phyloP scores from a whole-genome alignment of 345 rosid species.

The Citrus mangshanensis region DNA sequence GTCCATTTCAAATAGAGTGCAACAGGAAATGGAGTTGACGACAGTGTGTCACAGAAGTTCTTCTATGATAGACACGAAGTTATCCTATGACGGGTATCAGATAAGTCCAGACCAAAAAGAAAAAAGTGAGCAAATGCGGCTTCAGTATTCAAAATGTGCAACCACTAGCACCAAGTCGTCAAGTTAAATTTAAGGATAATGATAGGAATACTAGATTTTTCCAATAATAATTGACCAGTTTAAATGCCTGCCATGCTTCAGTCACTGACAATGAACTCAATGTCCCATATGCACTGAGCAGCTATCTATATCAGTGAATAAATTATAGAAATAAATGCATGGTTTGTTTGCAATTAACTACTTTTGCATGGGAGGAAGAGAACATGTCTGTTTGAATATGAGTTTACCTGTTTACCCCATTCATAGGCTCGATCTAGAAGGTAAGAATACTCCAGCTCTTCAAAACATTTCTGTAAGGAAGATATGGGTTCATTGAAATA shows the following conservation, averaged over 20 bases:
- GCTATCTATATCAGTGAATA: not conserved
- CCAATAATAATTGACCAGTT: too few species aligned
- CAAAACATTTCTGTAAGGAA: conserved; percentile 34
- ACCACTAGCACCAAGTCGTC: too few species aligned
- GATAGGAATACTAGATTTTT: too few species aligned
- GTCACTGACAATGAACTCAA: not conserved
- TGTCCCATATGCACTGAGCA: too few species aligned
- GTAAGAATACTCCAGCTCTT: conserved; percentile 31
- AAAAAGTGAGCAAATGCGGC: not conserved
- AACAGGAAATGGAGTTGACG: not conserved
- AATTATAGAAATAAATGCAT: not conserved
- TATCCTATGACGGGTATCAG: not conserved
- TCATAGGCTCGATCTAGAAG: conserved; percentile 28
- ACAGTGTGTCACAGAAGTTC: not conserved
- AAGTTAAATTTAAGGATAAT: too few species aligned
- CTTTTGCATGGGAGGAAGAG: not conserved
- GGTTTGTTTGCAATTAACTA: not conserved
- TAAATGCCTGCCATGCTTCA: too few species aligned
- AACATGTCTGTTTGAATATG: not conserved
- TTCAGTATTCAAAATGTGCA: too few species aligned
- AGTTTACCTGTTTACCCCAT: conserved; percentile 30
- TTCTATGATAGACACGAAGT: not conserved
- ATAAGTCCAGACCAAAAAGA: not conserved
- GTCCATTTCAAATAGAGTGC: not conserved
- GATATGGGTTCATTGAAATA: conserved; percentile 37